Conservation (phyloP, 2,329 filamentous ascomycete species). For the Diaporthe capsici region DNA sequence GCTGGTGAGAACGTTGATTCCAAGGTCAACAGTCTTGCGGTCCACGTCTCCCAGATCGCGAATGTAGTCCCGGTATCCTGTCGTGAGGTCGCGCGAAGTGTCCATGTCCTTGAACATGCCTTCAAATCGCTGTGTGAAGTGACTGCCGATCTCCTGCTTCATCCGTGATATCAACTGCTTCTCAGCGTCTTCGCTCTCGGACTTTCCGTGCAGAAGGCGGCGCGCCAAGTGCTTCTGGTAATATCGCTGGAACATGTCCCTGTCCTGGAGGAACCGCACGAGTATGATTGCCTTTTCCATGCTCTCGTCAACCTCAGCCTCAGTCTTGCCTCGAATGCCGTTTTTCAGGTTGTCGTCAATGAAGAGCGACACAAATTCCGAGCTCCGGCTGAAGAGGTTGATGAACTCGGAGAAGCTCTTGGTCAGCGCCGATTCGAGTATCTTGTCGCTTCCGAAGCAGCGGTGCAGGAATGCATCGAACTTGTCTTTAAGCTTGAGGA, state of each 20-base stretch:
- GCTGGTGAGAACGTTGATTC: conserved; percentile 88
- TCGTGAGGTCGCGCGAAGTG: conserved; percentile 85
- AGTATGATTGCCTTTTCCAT: conserved; percentile 92
- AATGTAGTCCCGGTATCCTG: conserved; percentile 80
- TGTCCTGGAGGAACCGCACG: conserved; percentile 89
- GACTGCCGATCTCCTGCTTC: conserved; percentile 96
- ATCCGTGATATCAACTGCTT: conserved; percentile 96
- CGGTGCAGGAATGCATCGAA: conserved; percentile 84
- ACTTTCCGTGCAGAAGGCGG: conserved; percentile 88
- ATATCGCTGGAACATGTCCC: conserved; percentile 95
- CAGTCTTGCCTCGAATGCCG: conserved; percentile 92
- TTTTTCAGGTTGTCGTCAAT: conserved; percentile 97
- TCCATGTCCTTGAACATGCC: conserved; percentile 98
- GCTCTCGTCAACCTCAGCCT: conserved; percentile 85
- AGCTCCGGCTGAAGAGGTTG: conserved; percentile 86
- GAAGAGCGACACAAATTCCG: conserved; percentile 95
- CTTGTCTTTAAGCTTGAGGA: conserved; percentile 87
- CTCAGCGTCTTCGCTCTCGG: conserved; percentile 91
- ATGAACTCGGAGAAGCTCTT: conserved; percentile 94
- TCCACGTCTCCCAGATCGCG: conserved; percentile 64
- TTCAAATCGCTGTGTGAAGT: conserved; percentile 93
- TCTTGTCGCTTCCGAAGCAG: conserved; percentile 82
- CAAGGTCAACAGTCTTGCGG: conserved; percentile 80
- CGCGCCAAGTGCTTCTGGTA: conserved; percentile 97
- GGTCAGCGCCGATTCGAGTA: conserved; percentile 85